phyloP scores from a whole-genome alignment of 805 yeast species.

The Ogataea minuta region DNA sequence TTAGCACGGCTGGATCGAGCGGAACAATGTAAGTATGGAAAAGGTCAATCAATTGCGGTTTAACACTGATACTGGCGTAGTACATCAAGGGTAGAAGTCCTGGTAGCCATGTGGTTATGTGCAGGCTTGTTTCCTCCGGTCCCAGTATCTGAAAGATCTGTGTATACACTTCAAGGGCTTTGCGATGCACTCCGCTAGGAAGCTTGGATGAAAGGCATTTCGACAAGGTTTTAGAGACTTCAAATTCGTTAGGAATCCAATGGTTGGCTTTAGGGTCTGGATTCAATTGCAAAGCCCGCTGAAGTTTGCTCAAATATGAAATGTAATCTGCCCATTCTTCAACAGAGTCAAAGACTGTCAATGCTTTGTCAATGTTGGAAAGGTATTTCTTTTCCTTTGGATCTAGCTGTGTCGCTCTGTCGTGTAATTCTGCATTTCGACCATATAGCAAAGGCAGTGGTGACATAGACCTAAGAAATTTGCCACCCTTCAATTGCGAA shows the following conservation, averaged over 20 bases:
- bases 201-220: slow-evolving; percentile 75
- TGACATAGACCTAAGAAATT: slow-evolving; percentile 28
- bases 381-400: slow-evolving; percentile 68
- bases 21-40: slow-evolving; percentile 54
- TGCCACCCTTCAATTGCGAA: slow-evolving; percentile 20
- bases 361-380: slow-evolving; percentile 67
- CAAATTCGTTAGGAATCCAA: slow-evolving; percentile 66
- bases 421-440: slow-evolving; percentile 13
- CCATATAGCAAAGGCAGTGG: slow-evolving; percentile 29
- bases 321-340: slow-evolving; percentile 99
- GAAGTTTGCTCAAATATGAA: slow-evolving; percentile 76
- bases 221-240: slow-evolving; percentile 69
- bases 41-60: slow-evolving; percentile 68
- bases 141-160: slow-evolving; percentile 66
- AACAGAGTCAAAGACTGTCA: slow-evolving; percentile 73
- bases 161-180: slow-evolving; percentile 75
- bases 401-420: slow-evolving; percentile 36
- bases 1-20: slow-evolving; percentile 48
- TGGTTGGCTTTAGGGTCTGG: slow-evolving; percentile 40
- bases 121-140: slow-evolving; percentile 47
- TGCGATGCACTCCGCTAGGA: slow-evolving; percentile 96
- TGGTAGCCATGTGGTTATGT: slow-evolving; percentile 81
- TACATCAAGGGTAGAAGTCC: slow-evolving; percentile 88
- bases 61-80: slow-evolving; percentile 85
- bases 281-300: slow-evolving; percentile 61